phyloP scores from a whole-genome alignment of 1,284 basidiomycete species.

The Papiliotrema laurentii region DNA sequence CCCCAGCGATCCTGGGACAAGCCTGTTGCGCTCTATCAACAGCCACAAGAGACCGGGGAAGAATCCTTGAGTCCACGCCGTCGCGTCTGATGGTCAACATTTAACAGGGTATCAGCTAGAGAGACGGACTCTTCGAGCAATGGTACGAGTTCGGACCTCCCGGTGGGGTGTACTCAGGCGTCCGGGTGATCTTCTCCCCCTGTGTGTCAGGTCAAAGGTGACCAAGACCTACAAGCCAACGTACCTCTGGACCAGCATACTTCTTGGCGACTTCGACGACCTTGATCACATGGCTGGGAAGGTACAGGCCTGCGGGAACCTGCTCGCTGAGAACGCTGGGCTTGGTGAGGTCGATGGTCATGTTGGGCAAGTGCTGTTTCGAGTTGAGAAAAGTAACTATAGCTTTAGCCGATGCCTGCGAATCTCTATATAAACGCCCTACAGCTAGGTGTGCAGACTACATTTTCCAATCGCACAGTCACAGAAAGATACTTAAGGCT shows the following conservation, averaged over 20 bases:
- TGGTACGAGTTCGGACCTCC: conserved; percentile 30
- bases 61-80: conserved; percentile 39
- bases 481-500: too few relatives aligned
- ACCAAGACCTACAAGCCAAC: not conserved
- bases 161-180: conserved; percentile 34
- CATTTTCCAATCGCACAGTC: too few relatives aligned
- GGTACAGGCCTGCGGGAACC: too few relatives aligned
- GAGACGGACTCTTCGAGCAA: conserved; percentile 25
- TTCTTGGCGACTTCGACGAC: conserved; percentile 35
- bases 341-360: too few relatives aligned
- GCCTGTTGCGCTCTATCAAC: conserved; percentile 24
- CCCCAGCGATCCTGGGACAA: conserved; percentile 17
- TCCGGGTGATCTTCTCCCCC: conserved; percentile 17
- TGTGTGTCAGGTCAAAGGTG: not conserved
- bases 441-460: too few relatives aligned
- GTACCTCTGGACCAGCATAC: conserved; percentile 26
- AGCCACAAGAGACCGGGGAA: conserved; percentile 39
- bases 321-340: too few relatives aligned
- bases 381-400: too few relatives aligned
- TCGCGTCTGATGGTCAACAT: conserved; percentile 13
- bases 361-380: too few relatives aligned
- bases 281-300: conserved; percentile 11
- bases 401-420: too few relatives aligned
- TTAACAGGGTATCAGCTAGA: not conserved
- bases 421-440: too few relatives aligned